These are phyloP conservation scores for Neonectria faginata DNA, from an alignment of 2,329 filamentous ascomycete genomes.

Conservation along the genomic window DNA sequence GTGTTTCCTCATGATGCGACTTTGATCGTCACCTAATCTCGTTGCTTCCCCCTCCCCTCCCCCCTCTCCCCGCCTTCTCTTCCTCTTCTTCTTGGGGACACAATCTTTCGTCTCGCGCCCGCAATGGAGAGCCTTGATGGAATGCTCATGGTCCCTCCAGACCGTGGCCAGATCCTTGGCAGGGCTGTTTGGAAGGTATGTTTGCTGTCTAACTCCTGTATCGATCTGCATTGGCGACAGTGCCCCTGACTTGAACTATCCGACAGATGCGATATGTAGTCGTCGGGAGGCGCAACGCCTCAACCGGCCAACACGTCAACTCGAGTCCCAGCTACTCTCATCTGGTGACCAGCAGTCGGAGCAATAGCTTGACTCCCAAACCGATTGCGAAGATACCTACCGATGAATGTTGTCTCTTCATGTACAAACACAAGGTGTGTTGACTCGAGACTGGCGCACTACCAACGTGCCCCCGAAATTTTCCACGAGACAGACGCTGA, in stretches of 20 bases:
- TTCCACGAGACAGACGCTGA: constrained; percentile 18
- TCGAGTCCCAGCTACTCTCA: constrained; percentile 55
- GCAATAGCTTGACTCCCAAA: constrained; percentile 54
- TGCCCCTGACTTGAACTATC: constrained; percentile 34
- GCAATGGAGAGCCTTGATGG: constrained; percentile 59
- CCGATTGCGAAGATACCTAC: constrained; percentile 47
- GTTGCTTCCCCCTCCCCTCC: constrained; percentile 12
- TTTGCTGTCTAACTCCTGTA: constrained; percentile 18
- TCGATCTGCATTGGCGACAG: background rate
- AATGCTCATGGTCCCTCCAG: constrained; percentile 62
- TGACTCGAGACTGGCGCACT: background rate
- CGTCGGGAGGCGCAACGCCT: constrained; percentile 56
- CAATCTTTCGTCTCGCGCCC: constrained; percentile 10
- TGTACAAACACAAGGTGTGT: constrained; percentile 68
- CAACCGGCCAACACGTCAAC: constrained; percentile 50
- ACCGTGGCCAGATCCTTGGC: constrained; percentile 63
- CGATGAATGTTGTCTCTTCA: constrained; percentile 62
- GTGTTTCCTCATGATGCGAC: constrained; percentile 42
- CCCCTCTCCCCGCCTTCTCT: constrained; percentile 10
- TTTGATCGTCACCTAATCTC: constrained; percentile 31
- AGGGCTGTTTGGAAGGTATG: constrained; percentile 65
- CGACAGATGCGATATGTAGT: constrained; percentile 69
- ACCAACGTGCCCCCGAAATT: background rate
- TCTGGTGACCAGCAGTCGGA: constrained; percentile 53
- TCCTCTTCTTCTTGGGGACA: constrained; percentile 7